Percentiles rank a stretch among this genome's conserved stretches.
Evolutionary conservation across 2,329 filamentous ascomycete genomes (phyloP).

Genomic region (Aspergillus intermedius): DNA sequence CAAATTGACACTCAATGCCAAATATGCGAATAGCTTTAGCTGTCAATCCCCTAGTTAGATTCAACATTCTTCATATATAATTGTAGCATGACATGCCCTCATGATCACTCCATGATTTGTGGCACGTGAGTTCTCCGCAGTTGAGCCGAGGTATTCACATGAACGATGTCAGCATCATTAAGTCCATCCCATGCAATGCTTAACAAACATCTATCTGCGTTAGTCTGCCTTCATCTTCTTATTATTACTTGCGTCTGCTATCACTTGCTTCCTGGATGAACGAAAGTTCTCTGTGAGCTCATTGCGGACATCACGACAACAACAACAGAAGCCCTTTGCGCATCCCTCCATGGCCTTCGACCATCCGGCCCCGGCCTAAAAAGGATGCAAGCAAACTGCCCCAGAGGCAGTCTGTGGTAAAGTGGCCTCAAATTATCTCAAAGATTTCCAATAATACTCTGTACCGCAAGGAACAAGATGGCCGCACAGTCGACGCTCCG

Average conservation of each 20-base stretch:
- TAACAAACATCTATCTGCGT: neutral
- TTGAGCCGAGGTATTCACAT: constrained; percentile 22
- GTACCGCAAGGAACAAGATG: constrained; percentile 49
- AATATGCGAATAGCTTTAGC: no score
- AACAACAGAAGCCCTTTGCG: neutral
- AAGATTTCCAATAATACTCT: neutral
- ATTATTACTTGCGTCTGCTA: neutral
- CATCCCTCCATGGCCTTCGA: constrained; percentile 12
- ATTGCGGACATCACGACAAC: neutral
- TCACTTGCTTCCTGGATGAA: neutral
- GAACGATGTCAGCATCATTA: constrained; percentile 7
- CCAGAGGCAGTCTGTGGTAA: constrained; percentile 5
- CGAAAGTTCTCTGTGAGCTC: neutral
- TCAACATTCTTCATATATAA: no score
- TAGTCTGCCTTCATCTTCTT: neutral
- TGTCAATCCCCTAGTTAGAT: no score
- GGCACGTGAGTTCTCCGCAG: constrained; percentile 15
- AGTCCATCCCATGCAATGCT: neutral
- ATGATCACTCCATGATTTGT: no score
- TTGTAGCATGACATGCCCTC: no score
- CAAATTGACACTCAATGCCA: no score
- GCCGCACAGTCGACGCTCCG: constrained; percentile 80
- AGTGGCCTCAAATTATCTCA: neutral
- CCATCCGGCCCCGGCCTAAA: constrained; percentile 4
- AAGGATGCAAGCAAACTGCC: constrained; percentile 10